Base-by-base conservation (phyloP, 768 basidiomycete species). In the Psilocybe cubensis region DNA sequence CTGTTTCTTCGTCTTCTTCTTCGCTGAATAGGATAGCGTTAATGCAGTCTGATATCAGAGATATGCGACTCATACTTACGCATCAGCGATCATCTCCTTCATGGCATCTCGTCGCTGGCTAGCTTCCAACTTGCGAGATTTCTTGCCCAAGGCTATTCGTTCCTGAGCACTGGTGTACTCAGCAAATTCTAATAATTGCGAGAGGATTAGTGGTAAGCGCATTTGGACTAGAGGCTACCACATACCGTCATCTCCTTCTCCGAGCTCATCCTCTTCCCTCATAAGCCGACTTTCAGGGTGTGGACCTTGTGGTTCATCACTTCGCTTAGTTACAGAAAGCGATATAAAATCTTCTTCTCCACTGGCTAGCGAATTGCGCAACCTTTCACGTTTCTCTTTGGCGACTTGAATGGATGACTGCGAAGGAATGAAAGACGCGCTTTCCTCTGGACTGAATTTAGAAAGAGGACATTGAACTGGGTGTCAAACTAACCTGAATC, bases 141-240 rank as follows among this genome's bases (percentile, higher is more conserved):
- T 92, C 68, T 92, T 95, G 0, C 92, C 91, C 2, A 95, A 72
- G 0, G 93, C 90, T 51, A 95, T 91, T 29, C 93, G 80, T 61
- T 94, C 92, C 71, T 92, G 87, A 0, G 93, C 92, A 63, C 86
- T 91, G 1, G 93, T 95, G 63, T 87, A 95, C 66, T 94, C 92
- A 4, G 93, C 88, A 67, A 82, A 92, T 64, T 94, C 93, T 94
- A 56, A 5, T 53, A 10, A 61, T 42, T 38, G 11, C 14, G 41
- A 41, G 50, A 43, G 29, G 44, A 31, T 43, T 27, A 18, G 20
- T 20, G 14, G 18, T 45, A 47, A 20, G 29, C 28, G n/a, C 29
- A 43, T 12, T 17, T 20, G 49, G 18, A 8, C 25, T 44, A 18
- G 27, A 29, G 18, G 24, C 27, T n/a, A 24, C 20, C 18, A 69